phyloP scores from a whole-genome alignment of 495 filamentous ascomycete genomes.

The Xylaria castorea region DNA sequence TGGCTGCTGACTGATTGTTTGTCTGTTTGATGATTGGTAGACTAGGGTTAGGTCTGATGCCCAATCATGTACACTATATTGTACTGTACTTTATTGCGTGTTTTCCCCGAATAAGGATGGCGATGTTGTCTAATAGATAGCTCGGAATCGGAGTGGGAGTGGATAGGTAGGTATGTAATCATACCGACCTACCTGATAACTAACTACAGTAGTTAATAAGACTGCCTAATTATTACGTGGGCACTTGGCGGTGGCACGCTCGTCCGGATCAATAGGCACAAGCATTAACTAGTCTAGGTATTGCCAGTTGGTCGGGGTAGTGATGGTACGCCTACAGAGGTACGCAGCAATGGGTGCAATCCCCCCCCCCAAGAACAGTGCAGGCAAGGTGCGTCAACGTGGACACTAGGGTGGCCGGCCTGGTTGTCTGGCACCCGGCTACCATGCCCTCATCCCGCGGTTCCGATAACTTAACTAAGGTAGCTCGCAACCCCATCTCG shows the following conservation, averaged over 20 bases:
- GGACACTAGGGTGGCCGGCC: background rate
- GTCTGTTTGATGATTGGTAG: conserved; percentile 12
- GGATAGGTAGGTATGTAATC: background rate
- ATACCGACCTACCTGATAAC: conserved; percentile 2
- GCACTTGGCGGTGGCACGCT: conserved; percentile 11
- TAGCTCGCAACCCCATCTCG: background rate
- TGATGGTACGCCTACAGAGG: background rate
- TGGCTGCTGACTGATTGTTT: background rate
- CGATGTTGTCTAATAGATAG: background rate
- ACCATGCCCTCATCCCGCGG: conserved; percentile 12
- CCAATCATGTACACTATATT: background rate
- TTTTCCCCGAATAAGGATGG: background rate
- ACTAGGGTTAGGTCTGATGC: background rate
- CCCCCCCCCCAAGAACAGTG: conserved; percentile 1
- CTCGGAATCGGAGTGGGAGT: background rate
- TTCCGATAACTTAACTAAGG: too few relatives aligned
- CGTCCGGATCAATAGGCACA: background rate
- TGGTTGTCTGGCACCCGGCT: conserved; percentile 19
- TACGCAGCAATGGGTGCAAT: background rate
- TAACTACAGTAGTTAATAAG: too few relatives aligned
- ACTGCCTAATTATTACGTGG: conserved; percentile 15
- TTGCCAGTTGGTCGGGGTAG: background rate
- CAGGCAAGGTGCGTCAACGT: background rate
- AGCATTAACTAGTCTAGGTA: too few relatives aligned
- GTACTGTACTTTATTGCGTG: background rate